Evolutionary conservation across 805 yeast genomes (phyloP), one percentile per base, ranked within the genome.

Genomic region (Candida jianshihensis): DNA sequence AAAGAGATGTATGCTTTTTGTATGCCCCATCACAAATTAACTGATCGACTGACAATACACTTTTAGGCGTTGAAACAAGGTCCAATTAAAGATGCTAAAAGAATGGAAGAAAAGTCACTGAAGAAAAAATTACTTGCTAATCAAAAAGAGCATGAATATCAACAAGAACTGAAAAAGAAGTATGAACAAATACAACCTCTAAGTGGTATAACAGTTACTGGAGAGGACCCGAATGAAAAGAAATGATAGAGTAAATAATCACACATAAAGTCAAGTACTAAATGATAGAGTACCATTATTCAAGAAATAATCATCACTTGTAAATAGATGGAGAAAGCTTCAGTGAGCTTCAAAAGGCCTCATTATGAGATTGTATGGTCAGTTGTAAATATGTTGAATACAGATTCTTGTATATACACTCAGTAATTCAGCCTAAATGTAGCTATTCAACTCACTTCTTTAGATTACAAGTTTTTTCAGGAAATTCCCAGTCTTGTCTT

Each of bases 11-110:
- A 49, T 41, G 73, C 65, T 8, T 11, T 17, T 8, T 4, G n/a
- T 13, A 14, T n/a, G 16, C 15, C 26, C 9, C 10, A 17, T 25
- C 27, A 25, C 7, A 26, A 26, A 15, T 13, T n/a, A 26, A 14
- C 18, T 9, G 24, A 21, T 21, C 24, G 11, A 21, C 46, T 44
- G 40, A 43, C 47, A 24, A 8, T 1, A 16, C 7, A 24, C 19
- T 16, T 4, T n/a, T 19, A 68, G 75, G 79, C 81, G 2, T 63
- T 85, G 31, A 79, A 81, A 50, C 84, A 75, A 48, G 96, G 96
- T 1, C 95, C 95, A 5, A 75, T 83, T 49, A 83, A 83, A 49
- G 96, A 86, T 55, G 87, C 88, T 2, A 71, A 72, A 50, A 56
- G 67, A 38, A 44, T 53, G 54, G 53, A 44, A 59, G 61, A 48